Percentiles rank a stretch among this genome's conserved stretches.
Evolutionary conservation across 176 grass and related monocot genomes (phyloP).

Genomic region (Ananas comosus): DNA sequence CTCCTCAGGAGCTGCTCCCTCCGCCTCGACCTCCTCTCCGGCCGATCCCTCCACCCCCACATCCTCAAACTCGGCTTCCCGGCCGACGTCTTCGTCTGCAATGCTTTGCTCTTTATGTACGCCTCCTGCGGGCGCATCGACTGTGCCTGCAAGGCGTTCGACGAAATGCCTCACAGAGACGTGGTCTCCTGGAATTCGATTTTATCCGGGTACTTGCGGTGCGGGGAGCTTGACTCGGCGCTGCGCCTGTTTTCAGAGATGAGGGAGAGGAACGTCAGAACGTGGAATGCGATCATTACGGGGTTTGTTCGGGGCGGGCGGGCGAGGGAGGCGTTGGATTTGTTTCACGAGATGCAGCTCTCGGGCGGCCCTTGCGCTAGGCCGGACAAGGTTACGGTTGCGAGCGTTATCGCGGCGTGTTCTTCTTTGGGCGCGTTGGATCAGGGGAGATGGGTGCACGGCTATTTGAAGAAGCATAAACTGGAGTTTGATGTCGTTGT

Average conservation of each 20-base stretch:
- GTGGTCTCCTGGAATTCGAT: slow-evolving; percentile 13
- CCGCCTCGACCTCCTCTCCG: not conserved
- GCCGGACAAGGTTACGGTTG: slow-evolving; percentile 2
- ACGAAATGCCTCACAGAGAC: slow-evolving; percentile 5
- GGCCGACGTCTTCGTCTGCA: not conserved
- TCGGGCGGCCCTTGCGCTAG: not conserved
- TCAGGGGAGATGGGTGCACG: slow-evolving; percentile 5
- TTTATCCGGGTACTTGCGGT: not conserved
- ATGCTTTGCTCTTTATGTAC: slow-evolving; percentile 4
- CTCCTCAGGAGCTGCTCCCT: slow-evolving; percentile 9
- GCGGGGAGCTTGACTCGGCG: slow-evolving; percentile 3
- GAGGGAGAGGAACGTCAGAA: slow-evolving; percentile 11
- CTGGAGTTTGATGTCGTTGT: slow-evolving; percentile 14
- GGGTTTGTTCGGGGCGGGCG: slow-evolving; percentile 9
- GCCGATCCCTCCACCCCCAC: not conserved
- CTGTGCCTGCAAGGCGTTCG: not conserved
- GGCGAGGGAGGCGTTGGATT: not conserved
- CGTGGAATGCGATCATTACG: slow-evolving; percentile 17
- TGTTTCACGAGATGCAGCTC: slow-evolving; percentile 18
- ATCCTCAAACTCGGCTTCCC: not conserved
- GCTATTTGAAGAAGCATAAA: slow-evolving; percentile 2
- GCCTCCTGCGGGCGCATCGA: not conserved
- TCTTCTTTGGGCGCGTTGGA: slow-evolving; percentile 13
- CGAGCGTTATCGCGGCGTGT: slow-evolving; percentile 7
- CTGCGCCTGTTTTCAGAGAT: slow-evolving; percentile 1